Base-by-base conservation (phyloP, 2,329 filamentous ascomycete genomes). In the Fonsecaea multimorphosa region DNA sequence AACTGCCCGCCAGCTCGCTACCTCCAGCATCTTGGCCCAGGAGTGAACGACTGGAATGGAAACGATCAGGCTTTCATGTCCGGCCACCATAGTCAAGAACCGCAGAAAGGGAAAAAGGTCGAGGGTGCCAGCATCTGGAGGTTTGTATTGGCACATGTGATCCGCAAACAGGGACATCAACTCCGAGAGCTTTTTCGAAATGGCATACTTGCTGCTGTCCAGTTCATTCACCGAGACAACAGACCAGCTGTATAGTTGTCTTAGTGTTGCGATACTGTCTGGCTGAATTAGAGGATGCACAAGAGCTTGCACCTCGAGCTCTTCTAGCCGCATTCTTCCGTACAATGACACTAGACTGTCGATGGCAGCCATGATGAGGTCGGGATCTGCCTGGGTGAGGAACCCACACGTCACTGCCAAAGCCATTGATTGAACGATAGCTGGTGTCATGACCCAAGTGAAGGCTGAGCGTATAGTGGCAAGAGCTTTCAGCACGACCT, bases 111-210 rank as follows among this genome's bases (percentile, higher is more conserved):
- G 88, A 36, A 88, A 84, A 12, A 94, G 82, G 74, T 95, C 89
- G 61, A 88, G 81, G 38, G 83, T 83, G 75, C 78, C 84, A 65
- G 90, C 88, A 38, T 94, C 82, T 52, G 87, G 82, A 31, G 86
- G 82, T 67, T 89, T 89, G 70, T 91, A 92, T 68, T 91, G 87
- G 73, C 95, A 91, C 66, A 97, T 85, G 73, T 93, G 94, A 69
- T 91, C 90, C 19, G 91, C 92, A 16, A 97, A 82, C 73, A 91
- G 91, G 27, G 93, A 94, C 9, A 97, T 83, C 81, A 97, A 87
- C 86, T 99, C 95, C 0, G 93, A 93, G 54, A 98, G 87, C 78
- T 96, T 97, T 81, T 98, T 98, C 46, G 91, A 88, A 71, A 97
- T 88, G 62, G 92, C 88, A 76, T 99, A 98, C 75, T 93, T 96